Conservation (phyloP, 768 basidiomycete genomes). For the Lactifluus piperatus region DNA sequence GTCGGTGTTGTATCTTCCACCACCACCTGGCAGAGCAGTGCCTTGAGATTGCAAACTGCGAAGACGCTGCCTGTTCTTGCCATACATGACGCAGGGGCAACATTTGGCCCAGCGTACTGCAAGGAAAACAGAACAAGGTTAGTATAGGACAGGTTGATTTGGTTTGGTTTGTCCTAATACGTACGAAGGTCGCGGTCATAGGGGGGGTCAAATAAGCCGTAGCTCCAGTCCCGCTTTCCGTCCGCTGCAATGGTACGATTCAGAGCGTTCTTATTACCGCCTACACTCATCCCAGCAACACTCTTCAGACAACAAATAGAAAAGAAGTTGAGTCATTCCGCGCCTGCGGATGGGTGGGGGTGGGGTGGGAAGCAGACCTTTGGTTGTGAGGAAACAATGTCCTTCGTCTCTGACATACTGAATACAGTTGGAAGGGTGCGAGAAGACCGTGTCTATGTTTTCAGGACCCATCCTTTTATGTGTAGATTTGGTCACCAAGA, state of each 20-base stretch:
- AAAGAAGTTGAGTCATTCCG: neutral
- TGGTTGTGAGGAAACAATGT: neutral
- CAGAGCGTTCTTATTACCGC: constrained; percentile 21
- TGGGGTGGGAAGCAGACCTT: neutral
- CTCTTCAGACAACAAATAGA: too few relatives aligned
- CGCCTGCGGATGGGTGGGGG: neutral
- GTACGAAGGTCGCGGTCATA: constrained; percentile 23
- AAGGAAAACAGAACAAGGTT: neutral
- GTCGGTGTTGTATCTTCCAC: neutral
- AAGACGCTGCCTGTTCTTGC: constrained; percentile 33
- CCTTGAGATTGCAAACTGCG: constrained; percentile 32
- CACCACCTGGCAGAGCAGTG: constrained; percentile 24
- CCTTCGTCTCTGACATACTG: neutral
- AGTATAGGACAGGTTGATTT: neutral
- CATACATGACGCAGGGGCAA: constrained; percentile 36
- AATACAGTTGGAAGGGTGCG: neutral
- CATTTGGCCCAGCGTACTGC: constrained; percentile 31
- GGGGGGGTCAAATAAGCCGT: constrained; percentile 23
- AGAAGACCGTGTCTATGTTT: too few relatives aligned
- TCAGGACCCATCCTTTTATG: too few relatives aligned
- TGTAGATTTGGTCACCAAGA: too few relatives aligned
- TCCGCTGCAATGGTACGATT: constrained; percentile 22
- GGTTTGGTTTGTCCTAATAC: neutral
- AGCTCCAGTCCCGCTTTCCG: too few relatives aligned
- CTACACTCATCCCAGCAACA: neutral